These are phyloP conservation scores for Termitomyces sp. DNA, from an alignment of 768 basidiomycete genomes.

Conservation along the genomic window DNA sequence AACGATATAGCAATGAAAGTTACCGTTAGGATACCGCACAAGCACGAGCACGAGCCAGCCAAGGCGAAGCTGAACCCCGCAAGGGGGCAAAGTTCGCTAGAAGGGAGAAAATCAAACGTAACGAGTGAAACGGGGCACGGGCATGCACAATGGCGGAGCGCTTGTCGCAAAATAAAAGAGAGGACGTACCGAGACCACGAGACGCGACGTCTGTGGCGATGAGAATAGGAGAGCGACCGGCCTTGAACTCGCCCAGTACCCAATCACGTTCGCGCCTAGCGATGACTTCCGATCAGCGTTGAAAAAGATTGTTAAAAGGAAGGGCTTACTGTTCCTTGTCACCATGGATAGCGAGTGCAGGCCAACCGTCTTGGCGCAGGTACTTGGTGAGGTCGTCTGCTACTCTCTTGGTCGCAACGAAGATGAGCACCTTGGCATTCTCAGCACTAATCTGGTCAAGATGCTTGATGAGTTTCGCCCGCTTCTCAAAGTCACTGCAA, in stretches of 20 bases:
- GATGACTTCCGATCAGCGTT: not conserved
- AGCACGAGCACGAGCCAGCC: slow-evolving; percentile 9
- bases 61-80: slow-evolving; percentile 16
- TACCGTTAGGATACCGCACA: slow-evolving; percentile 25
- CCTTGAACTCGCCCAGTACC: slow-evolving; percentile 98
- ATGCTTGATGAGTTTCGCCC: slow-evolving; percentile 93
- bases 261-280: slow-evolving; percentile 94
- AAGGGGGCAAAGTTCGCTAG: slow-evolving; percentile 16
- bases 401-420: slow-evolving; percentile 95
- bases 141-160: slow-evolving; percentile 34
- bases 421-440: slow-evolving; percentile 98
- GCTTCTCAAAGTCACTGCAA: slow-evolving; percentile 97
- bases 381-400: slow-evolving; percentile 99
- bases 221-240: slow-evolving; percentile 94
- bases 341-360: slow-evolving; percentile 98
- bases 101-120: slow-evolving; percentile 10
- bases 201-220: slow-evolving; percentile 99
- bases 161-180: slow-evolving; percentile 46
- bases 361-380: slow-evolving; percentile 97
- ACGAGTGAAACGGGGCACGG: slow-evolving; percentile 17
- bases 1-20: slow-evolving; percentile 12
- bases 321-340: slow-evolving; percentile 91
- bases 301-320: not conserved
- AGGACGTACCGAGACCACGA: slow-evolving; percentile 96
- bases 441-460: slow-evolving; percentile 94